Conservation (phyloP, 2,329 filamentous ascomycete genomes). For the Ophiostoma sp. region DNA sequence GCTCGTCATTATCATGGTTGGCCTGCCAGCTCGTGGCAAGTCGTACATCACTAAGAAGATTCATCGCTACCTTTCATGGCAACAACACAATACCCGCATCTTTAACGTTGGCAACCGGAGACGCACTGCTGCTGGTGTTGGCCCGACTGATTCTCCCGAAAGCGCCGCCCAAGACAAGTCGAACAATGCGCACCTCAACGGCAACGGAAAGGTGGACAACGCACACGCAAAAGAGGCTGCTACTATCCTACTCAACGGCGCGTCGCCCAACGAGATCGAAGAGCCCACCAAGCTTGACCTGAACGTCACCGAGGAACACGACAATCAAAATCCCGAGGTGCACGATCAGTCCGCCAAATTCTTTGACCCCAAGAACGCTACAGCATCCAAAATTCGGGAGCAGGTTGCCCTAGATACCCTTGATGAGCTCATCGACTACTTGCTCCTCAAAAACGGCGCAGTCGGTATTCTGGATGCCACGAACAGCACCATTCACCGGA, state of each 20-base stretch:
- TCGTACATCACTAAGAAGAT: slow-evolving; percentile 99
- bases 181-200: slow-evolving; percentile 7
- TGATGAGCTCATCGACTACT: slow-evolving; percentile 86
- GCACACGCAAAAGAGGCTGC: slow-evolving; percentile 37
- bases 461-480: slow-evolving; percentile 96
- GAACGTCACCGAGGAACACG: slow-evolving; percentile 27
- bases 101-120: slow-evolving; percentile 96
- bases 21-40: slow-evolving; percentile 88
- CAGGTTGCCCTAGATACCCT: slow-evolving; percentile 88
- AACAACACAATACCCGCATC: slow-evolving; percentile 90
- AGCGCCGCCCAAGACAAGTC: slow-evolving; percentile 2
- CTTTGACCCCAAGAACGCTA: slow-evolving; percentile 84
- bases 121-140: slow-evolving; percentile 65
- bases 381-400: slow-evolving; percentile 77
- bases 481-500: slow-evolving; percentile 85
- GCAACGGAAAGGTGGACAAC: slow-evolving; percentile 38
- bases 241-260: slow-evolving; percentile 53
- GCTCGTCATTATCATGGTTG: slow-evolving; percentile 97
- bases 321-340: slow-evolving; percentile 36
- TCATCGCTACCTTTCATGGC: slow-evolving; percentile 90
- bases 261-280: slow-evolving; percentile 29
- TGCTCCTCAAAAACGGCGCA: slow-evolving; percentile 73
- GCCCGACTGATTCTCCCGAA: slow-evolving; percentile 28
- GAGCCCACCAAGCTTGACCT: slow-evolving; percentile 41
- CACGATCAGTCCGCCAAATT: slow-evolving; percentile 90